Percentiles rank a stretch among this genome's conserved stretches.
phyloP scores from a whole-genome alignment of 1,139 yeast genomes.

The Blastobotrys capitulatus region DNA sequence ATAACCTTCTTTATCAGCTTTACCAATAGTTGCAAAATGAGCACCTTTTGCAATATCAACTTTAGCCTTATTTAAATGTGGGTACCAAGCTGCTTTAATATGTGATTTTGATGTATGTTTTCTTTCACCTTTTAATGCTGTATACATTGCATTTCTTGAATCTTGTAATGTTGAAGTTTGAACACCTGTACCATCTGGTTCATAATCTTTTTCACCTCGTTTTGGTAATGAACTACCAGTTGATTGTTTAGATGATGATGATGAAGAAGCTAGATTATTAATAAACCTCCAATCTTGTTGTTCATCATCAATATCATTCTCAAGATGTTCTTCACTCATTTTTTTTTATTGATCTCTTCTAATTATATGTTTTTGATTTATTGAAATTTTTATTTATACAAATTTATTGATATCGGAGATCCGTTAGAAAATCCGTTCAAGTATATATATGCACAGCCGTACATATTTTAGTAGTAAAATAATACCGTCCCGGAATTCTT shows the following conservation, averaged over 20 bases:
- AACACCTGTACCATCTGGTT: conserved; percentile 68
- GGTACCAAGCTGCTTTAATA: conserved; percentile 43
- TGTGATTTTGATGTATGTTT: conserved; percentile 44
- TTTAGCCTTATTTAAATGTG: conserved; percentile 38
- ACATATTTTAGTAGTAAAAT: no score
- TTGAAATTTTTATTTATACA: no score
- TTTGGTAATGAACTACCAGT: conserved; percentile 40
- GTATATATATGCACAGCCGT: not conserved
- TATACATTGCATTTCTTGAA: conserved; percentile 68
- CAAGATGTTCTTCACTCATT: not conserved
- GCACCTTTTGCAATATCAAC: conserved; percentile 64
- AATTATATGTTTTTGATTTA: no score
- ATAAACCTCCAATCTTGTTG: conserved; percentile 4
- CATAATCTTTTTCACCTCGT: conserved; percentile 83
- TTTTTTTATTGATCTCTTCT: not conserved
- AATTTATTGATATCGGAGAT: not conserved
- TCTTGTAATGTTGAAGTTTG: conserved; percentile 50
- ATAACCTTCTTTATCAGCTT: conserved; percentile 43
- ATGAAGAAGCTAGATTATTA: not conserved
- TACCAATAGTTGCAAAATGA: conserved; percentile 70
- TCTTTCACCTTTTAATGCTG: conserved; percentile 55
- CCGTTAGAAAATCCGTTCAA: not conserved
- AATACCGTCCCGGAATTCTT: no score
- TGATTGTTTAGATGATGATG: not conserved
- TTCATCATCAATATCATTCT: conserved; percentile 1